Conservation (phyloP, 768 basidiomycete genomes). For the Imleria badia region DNA sequence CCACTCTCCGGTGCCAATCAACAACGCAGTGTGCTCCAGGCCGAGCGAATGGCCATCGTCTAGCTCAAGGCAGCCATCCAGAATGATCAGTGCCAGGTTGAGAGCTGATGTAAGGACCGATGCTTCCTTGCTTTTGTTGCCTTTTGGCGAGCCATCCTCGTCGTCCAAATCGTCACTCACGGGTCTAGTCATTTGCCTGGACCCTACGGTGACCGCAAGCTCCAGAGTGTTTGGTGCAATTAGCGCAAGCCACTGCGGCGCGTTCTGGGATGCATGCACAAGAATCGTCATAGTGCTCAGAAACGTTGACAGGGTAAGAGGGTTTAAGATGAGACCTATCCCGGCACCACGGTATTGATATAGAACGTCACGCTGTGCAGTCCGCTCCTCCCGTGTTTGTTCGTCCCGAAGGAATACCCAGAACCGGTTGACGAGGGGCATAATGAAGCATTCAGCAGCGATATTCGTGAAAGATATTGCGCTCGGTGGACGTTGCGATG, state of each 20-base stretch:
- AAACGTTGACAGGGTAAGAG: slow-evolving; percentile 74
- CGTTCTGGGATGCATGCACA: slow-evolving; percentile 78
- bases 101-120: slow-evolving; percentile 72
- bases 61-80: slow-evolving; percentile 72
- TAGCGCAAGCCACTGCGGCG: slow-evolving; percentile 76
- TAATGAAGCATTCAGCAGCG: slow-evolving; percentile 85
- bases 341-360: slow-evolving; percentile 69
- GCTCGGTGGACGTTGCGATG: slow-evolving; percentile 3
- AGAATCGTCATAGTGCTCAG: slow-evolving; percentile 75
- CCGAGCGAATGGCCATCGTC: slow-evolving; percentile 77
- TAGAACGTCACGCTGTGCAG: slow-evolving; percentile 52
- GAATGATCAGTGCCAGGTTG: slow-evolving; percentile 72
- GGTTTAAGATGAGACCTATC: slow-evolving; percentile 78
- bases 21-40: slow-evolving; percentile 69
- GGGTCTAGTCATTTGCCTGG: slow-evolving; percentile 52
- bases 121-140: slow-evolving; percentile 54
- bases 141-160: slow-evolving; percentile 20
- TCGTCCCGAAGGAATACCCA: slow-evolving; percentile 92
- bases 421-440: slow-evolving; percentile 90
- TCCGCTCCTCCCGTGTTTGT: slow-evolving; percentile 71
- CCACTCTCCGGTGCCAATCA: slow-evolving; percentile 82
- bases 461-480: slow-evolving; percentile 57
- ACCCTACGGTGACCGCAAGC: slow-evolving; percentile 77
- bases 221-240: slow-evolving; percentile 83
- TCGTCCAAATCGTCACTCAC: slow-evolving; percentile 37